A percentile compares a stretch with the other conserved stretches of the same genome.
These are phyloP conservation scores for Syncephalis fuscata DNA, from an alignment of 371 early-diverging fungal genomes.

Conservation along the genomic window DNA sequence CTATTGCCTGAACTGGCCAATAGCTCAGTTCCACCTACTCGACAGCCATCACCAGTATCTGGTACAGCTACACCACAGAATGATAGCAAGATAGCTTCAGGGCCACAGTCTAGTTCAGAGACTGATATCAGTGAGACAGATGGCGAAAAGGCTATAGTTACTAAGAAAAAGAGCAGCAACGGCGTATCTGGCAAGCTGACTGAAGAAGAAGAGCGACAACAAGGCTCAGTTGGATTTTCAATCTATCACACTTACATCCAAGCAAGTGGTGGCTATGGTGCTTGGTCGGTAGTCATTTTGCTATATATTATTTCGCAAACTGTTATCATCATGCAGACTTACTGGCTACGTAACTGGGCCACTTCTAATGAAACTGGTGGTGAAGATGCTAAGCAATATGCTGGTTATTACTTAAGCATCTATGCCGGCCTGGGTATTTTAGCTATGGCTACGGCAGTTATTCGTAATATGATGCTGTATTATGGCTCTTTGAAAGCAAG, in stretches of 20 bases:
- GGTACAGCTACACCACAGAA: constrained; percentile 9
- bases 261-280: constrained; percentile 41
- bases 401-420: constrained; percentile 1
- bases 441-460: not conserved
- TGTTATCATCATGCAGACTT: constrained; percentile 19
- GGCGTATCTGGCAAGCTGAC: constrained; percentile 25
- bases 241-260: constrained; percentile 42
- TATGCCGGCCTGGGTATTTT: constrained; percentile 5
- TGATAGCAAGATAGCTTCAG: constrained; percentile 23
- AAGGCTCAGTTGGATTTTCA: constrained; percentile 36
- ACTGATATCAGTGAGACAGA: constrained; percentile 1
- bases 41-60: not conserved
- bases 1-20: not conserved
- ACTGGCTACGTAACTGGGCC: constrained; percentile 8
- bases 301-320: constrained; percentile 28
- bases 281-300: constrained; percentile 25
- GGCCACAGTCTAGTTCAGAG: constrained; percentile 12
- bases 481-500: constrained; percentile 27
- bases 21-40: no score
- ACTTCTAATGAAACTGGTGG: constrained; percentile 9
- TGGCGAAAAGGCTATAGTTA: constrained; percentile 7
- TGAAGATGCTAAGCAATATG: constrained; percentile 1
- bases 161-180: constrained; percentile 4
- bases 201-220: constrained; percentile 41
- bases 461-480: constrained; percentile 7